A percentile compares a stretch with the other conserved stretches of the same genome.
These are phyloP conservation scores for Haberlea rhodopensis DNA, from an alignment of 257 asterid species.

Conservation along the genomic window DNA sequence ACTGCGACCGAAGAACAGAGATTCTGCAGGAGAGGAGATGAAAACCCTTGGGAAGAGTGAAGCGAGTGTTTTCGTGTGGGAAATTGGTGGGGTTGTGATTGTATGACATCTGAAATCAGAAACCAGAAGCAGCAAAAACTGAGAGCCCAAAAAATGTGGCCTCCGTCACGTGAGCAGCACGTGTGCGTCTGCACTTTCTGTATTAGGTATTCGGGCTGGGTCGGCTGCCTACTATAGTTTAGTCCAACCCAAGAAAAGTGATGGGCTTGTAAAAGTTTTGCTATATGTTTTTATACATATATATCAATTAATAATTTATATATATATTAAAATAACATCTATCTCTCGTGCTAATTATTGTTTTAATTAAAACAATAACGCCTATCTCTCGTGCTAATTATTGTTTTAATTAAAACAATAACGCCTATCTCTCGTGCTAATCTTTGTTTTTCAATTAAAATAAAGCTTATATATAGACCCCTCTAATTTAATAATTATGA, in stretches of 20 bases:
- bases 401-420: too few relatives aligned
- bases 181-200: not conserved
- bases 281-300: too few relatives aligned
- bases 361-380: too few relatives aligned
- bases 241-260: not conserved
- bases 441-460: too few relatives aligned
- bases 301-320: too few relatives aligned
- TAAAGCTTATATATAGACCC: too few relatives aligned
- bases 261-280: not conserved
- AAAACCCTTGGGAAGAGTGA: slow-evolving; percentile 41
- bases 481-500: too few relatives aligned
- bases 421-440: too few relatives aligned
- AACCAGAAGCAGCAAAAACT: not conserved
- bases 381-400: too few relatives aligned
- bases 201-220: not conserved
- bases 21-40: slow-evolving; percentile 23
- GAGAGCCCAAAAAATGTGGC: not conserved
- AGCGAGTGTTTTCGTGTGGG: slow-evolving; percentile 23
- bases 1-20: slow-evolving; percentile 28
- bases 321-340: too few relatives aligned
- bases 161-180: not conserved
- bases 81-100: slow-evolving; percentile 14
- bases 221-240: not conserved
- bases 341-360: too few relatives aligned
- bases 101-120: not conserved